Evolutionary conservation across 2,329 filamentous ascomycete genomes (phyloP).

Genomic region (Diaporthe sp.): DNA sequence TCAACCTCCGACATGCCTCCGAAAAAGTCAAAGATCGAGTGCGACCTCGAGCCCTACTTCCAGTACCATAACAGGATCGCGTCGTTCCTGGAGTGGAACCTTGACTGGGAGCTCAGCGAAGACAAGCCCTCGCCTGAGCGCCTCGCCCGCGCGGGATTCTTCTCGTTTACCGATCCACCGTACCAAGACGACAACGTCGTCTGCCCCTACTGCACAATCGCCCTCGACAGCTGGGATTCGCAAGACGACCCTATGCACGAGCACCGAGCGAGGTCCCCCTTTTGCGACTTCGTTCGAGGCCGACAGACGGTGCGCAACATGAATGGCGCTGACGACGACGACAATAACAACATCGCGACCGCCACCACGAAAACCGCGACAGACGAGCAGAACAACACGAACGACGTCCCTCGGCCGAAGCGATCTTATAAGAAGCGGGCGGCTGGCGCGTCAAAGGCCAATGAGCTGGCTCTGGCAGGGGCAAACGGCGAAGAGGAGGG

Average conservation of each 20-base stretch:
- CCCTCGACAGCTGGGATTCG: conserved; percentile 13
- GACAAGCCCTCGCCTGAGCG: conserved; percentile 29
- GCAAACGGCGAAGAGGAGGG: neutral
- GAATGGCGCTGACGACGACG: neutral
- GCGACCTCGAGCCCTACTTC: conserved; percentile 18
- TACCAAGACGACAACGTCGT: conserved; percentile 14
- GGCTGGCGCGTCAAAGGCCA: neutral
- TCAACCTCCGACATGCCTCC: neutral
- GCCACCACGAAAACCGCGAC: no score
- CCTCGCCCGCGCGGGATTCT: conserved; percentile 35
- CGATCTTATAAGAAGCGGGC: neutral
- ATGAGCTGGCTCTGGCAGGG: neutral
- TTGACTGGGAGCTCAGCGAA: conserved; percentile 8
- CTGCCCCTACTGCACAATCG: conserved; percentile 25
- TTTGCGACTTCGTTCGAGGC: conserved; percentile 3
- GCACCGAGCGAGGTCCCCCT: neutral
- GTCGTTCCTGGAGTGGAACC: conserved; percentile 31
- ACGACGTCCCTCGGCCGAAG: neutral
- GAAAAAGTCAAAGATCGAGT: neutral
- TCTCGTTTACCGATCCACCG: neutral
- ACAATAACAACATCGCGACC: no score
- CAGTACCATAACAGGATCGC: conserved; percentile 39
- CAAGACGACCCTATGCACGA: conserved; percentile 6
- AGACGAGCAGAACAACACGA: neutral
- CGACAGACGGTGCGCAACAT: neutral